phyloP scores from a whole-genome alignment of 768 basidiomycete genomes.

The Lactarius hatsudake region DNA sequence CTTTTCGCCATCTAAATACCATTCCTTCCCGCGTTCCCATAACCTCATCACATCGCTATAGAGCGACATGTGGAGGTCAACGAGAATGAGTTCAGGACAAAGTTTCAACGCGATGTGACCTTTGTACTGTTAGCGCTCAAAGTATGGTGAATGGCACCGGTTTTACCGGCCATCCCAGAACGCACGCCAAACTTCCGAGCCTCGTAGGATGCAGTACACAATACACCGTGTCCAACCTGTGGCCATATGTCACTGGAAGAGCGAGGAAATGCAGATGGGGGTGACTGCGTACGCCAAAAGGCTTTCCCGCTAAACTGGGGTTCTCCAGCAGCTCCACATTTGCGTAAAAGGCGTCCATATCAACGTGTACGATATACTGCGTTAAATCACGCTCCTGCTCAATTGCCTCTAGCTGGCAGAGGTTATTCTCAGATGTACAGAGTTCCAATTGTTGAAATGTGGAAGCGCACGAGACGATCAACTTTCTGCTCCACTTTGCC shows the following conservation, averaged over 20 bases:
- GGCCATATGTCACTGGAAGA: slow-evolving; percentile 26
- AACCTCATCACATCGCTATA: slow-evolving; percentile 73
- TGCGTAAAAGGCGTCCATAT: slow-evolving; percentile 94
- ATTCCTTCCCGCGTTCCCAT: too few relatives aligned
- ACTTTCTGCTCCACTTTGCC: slow-evolving; percentile 61
- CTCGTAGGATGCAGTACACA: slow-evolving; percentile 89
- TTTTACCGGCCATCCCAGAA: slow-evolving; percentile 90
- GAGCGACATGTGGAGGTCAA: slow-evolving; percentile 53
- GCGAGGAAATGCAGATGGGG: too few relatives aligned
- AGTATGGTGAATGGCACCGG: neutral
- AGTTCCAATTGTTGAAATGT: neutral
- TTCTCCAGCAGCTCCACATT: slow-evolving; percentile 72
- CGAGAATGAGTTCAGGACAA: slow-evolving; percentile 81
- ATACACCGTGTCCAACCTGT: slow-evolving; percentile 76
- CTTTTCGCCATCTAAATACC: too few relatives aligned
- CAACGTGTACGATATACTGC: slow-evolving; percentile 88
- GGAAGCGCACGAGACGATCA: slow-evolving; percentile 62
- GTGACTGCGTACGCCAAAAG: slow-evolving; percentile 59
- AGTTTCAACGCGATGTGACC: slow-evolving; percentile 93
- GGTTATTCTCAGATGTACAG: slow-evolving; percentile 5
- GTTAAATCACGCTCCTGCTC: slow-evolving; percentile 75
- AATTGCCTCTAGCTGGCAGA: slow-evolving; percentile 58
- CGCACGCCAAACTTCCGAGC: slow-evolving; percentile 88
- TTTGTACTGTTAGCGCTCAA: slow-evolving; percentile 30
- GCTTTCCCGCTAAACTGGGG: slow-evolving; percentile 62